Conservation (phyloP, 371 early-diverging fungal genomes). For the Mortierella sp. region DNA sequence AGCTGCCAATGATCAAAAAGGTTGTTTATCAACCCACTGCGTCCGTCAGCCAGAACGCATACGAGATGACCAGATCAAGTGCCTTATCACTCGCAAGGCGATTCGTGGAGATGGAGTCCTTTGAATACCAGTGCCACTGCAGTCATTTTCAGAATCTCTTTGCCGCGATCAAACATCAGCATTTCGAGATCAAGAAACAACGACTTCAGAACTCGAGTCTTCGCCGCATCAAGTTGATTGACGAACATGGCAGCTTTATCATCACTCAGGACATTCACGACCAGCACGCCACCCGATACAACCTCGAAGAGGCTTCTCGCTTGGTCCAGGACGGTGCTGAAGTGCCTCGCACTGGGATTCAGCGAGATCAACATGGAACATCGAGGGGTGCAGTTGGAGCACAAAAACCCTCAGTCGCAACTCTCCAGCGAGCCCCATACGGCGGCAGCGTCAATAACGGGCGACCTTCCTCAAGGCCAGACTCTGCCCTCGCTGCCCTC, state of each 20-base stretch:
- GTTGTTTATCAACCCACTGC: background rate
- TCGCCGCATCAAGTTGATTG: background rate
- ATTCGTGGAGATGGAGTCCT: background rate
- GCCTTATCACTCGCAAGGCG: background rate
- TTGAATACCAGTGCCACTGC: background rate
- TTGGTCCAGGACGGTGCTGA: background rate
- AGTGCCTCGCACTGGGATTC: background rate
- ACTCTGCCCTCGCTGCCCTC: background rate
- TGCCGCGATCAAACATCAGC: background rate
- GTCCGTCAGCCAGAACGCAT: background rate
- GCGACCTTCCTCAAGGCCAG: background rate
- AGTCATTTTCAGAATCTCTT: background rate
- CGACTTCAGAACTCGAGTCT: background rate
- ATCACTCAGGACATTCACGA: background rate
- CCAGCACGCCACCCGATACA: background rate
- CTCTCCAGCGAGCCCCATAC: background rate
- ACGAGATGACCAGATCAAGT: background rate
- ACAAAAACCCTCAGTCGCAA: background rate
- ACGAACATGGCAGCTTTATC: background rate
- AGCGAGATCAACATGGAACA: background rate
- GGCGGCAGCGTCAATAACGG: background rate
- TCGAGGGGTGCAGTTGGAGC: background rate
- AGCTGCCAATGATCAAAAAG: conserved; percentile 1
- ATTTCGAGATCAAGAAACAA: background rate
- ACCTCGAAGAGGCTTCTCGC: background rate